These are phyloP conservation scores for Zoysia japonica DNA, from an alignment of 176 grass and related monocot species.

Conservation along the genomic window DNA sequence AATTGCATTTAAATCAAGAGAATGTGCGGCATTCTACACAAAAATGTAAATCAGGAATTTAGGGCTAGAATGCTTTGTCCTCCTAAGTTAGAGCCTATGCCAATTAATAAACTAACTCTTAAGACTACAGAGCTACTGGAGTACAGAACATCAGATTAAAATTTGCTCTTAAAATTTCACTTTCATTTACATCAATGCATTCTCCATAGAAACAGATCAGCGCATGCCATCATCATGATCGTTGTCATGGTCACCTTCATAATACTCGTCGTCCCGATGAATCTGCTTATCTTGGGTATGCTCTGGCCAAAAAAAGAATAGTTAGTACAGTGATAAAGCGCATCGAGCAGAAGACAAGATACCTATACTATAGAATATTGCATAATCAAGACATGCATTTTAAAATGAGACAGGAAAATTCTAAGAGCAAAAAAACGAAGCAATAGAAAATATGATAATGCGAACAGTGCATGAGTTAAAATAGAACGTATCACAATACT, in stretches of 20 bases:
- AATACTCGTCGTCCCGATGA: slow-evolving; percentile 89
- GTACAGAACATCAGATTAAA: neutral
- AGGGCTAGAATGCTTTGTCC: neutral
- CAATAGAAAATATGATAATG: neutral
- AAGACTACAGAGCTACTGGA: neutral
- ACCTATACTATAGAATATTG: neutral
- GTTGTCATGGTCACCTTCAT: slow-evolving; percentile 89
- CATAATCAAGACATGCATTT: neutral
- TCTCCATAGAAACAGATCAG: slow-evolving; percentile 18
- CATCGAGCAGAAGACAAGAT: neutral
- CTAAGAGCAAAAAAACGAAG: neutral
- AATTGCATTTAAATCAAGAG: neutral
- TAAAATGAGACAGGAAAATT: neutral
- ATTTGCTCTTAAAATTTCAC: neutral
- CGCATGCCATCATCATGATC: slow-evolving; percentile 67
- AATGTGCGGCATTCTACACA: neutral
- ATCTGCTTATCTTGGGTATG: slow-evolving; percentile 84
- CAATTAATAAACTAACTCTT: neutral
- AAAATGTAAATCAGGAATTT: neutral
- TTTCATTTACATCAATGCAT: neutral
- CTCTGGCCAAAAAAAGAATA: slow-evolving; percentile 50
- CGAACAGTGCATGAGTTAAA: neutral
- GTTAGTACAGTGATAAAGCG: neutral
- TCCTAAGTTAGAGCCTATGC: slow-evolving; percentile 36
- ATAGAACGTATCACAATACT: neutral